These are phyloP conservation scores for Rosa hybrid DNA, from an alignment of 331 rosid genomes.

Conservation along the genomic window DNA sequence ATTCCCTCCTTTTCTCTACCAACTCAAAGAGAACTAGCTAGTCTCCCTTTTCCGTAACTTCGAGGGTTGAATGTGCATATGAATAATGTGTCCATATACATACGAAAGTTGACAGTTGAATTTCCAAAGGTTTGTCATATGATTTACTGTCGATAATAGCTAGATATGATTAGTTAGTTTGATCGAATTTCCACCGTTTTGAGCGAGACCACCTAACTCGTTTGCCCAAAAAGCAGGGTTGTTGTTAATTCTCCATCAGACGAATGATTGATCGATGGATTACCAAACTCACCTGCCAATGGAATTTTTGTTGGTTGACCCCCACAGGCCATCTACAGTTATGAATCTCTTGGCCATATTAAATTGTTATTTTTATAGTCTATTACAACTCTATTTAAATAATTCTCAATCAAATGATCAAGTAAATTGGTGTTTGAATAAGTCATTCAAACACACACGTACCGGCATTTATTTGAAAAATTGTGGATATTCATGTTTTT, in stretches of 20 bases:
- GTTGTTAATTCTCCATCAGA: constrained; percentile 5
- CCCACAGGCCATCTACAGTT: background rate
- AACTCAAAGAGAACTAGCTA: constrained; percentile 30
- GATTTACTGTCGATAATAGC: background rate
- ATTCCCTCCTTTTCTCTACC: constrained; percentile 36
- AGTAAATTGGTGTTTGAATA: too few species aligned
- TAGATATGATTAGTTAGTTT: background rate
- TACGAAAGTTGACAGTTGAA: constrained; percentile 32
- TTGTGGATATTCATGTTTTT: too few species aligned
- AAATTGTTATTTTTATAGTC: too few species aligned
- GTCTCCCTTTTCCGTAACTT: constrained; percentile 4
- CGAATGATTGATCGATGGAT: constrained; percentile 25
- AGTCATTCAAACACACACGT: too few species aligned
- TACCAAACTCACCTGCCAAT: constrained; percentile 45
- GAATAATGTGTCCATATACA: constrained; percentile 5
- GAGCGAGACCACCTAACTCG: background rate
- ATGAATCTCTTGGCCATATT: background rate
- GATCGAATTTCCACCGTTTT: constrained; percentile 12
- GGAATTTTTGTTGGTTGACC: constrained; percentile 22
- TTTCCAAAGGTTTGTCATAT: background rate
- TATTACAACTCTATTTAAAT: too few species aligned
- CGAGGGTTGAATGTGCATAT: constrained; percentile 38
- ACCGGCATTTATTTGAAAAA: too few species aligned
- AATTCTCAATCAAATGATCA: too few species aligned
- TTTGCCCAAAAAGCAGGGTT: constrained; percentile 11